These are phyloP conservation scores for Nitzschia palea DNA, from an alignment of 108 stramenopile genomes.

Conservation along the genomic window DNA sequence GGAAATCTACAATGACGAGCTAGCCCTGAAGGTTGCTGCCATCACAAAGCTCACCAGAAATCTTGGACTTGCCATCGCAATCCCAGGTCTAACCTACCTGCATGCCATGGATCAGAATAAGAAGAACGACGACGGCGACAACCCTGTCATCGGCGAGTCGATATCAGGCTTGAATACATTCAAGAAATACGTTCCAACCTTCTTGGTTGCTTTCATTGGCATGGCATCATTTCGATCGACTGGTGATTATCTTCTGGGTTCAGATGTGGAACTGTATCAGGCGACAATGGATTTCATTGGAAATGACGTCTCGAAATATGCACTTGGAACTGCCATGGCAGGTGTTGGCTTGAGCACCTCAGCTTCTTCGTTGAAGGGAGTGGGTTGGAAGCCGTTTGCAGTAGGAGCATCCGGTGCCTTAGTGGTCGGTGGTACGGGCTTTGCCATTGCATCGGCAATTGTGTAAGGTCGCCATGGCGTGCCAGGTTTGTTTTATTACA, in stretches of 20 bases:
- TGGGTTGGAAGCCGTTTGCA: slow-evolving; percentile 58
- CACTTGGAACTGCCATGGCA: slow-evolving; percentile 65
- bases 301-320: slow-evolving; percentile 51
- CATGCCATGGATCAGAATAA: slow-evolving; percentile 16
- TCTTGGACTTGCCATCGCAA: slow-evolving; percentile 49
- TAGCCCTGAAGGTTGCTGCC: slow-evolving; percentile 52
- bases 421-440: slow-evolving; percentile 60
- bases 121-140: slow-evolving; percentile 21
- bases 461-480: no score
- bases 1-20: slow-evolving; percentile 44
- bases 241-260: slow-evolving; percentile 42
- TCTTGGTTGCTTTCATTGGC: slow-evolving; percentile 57
- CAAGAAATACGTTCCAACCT: slow-evolving; percentile 53
- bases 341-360: slow-evolving; percentile 59
- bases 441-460: slow-evolving; percentile 30
- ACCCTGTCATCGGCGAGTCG: slow-evolving; percentile 3
- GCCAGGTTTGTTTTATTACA: no score
- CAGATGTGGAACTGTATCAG: slow-evolving; percentile 9
- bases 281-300: slow-evolving; percentile 41
- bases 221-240: slow-evolving; percentile 47
- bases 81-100: slow-evolving; percentile 47
- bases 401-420: slow-evolving; percentile 58
- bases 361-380: slow-evolving; percentile 37
- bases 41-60: slow-evolving; percentile 63
- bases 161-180: slow-evolving; percentile 51